Evolutionary conservation across 805 yeast genomes (phyloP), one percentile per base, ranked within the genome.

Genomic region (Metschnikowia proteae): DNA sequence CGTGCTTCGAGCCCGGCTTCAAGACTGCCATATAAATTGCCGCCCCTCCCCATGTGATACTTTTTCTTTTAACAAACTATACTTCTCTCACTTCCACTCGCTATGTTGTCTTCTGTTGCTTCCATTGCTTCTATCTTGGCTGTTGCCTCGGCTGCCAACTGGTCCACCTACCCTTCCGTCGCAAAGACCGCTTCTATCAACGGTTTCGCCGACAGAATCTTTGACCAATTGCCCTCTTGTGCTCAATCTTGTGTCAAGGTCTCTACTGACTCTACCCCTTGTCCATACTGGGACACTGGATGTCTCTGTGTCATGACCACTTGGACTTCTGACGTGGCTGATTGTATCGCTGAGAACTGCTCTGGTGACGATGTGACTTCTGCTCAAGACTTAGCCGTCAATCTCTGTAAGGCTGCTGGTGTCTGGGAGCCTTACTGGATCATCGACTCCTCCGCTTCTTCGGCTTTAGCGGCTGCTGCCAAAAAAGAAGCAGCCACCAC

Each of bases 281-380:
- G 76, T 52, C 76, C 76, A 42, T 69, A 70, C 65, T 71, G 75
- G 75, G 76, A 71, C 56, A 65, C 75, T 41, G 76, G 76, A 26
- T 71, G 76, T 61, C 65, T 71, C 47, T 71, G 76, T 66, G 73
- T 69, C 38, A 70, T 71, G 68, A 60, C 71, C 37, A 53, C 54
- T 38, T 71, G 66, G 62, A 61, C 60, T 34, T 64, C 65, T 8
- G 47, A 48, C 31, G 66, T 71, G 29, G 75, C 69, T 43, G 56
- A 64, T 46, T 71, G 76, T 66, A 49, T 62, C 33, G 61, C 61
- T 26, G 35, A 53, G 29, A 46, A 38, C 38, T 62, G 65, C 49
- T 46, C 54, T 23, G 74, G 74, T 51, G 40, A 49, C 17, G 64
- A 67, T 22, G 73, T 70, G 34, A 52, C 38, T 27, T 28, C 53